Evolutionary conservation across 257 asterid species (phyloP).

Genomic region (Fraxinus anomala): DNA sequence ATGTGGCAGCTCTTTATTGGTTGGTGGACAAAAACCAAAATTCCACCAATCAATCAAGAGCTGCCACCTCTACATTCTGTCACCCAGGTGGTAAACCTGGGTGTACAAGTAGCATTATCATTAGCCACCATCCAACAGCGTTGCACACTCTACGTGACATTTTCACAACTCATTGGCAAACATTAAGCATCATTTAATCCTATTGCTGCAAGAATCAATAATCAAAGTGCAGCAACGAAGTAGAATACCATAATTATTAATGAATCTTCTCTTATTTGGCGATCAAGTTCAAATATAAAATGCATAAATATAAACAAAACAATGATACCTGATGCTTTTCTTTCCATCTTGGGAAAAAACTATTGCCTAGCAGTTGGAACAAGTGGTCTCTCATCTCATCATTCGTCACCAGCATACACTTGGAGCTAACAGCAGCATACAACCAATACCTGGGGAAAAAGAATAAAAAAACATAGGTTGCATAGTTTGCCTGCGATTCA

Average conservation of each 20-base stretch:
- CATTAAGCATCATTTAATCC: background rate
- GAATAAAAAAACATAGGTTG: background rate
- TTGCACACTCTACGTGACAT: background rate
- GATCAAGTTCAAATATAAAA: background rate
- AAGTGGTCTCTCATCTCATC: slow-evolving; percentile 99
- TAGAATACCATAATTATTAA: background rate
- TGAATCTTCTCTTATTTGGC: background rate
- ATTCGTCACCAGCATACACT: slow-evolving; percentile 85
- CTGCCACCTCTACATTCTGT: no score
- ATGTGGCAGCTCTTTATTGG: no score
- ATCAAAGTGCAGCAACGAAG: background rate
- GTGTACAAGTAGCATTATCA: background rate
- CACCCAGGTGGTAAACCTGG: no score
- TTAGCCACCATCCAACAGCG: background rate
- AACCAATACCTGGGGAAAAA: slow-evolving; percentile 77
- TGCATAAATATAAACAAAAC: background rate
- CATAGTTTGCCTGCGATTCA: background rate
- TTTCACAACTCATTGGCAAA: background rate
- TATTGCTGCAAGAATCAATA: background rate
- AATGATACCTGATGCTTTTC: slow-evolving; percentile 89
- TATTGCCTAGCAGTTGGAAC: slow-evolving; percentile 82
- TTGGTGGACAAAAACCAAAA: no score
- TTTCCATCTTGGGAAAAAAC: slow-evolving; percentile 94
- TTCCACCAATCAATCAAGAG: no score
- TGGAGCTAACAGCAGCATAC: slow-evolving; percentile 90